Evolutionary conservation across 352 stramenopile genomes (phyloP).

Genomic region (Pythium monospermum): DNA sequence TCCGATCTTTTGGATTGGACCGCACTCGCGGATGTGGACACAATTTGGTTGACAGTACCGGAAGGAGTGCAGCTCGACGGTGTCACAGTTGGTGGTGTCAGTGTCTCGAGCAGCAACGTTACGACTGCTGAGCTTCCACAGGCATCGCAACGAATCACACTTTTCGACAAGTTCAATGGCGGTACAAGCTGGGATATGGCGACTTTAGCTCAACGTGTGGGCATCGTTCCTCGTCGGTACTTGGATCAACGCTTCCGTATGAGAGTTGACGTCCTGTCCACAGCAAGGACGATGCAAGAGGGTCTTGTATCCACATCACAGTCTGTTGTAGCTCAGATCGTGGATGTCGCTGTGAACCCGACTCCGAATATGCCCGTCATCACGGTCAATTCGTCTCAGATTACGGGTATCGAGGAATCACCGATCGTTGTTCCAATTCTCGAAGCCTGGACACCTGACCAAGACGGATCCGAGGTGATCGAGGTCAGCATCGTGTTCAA

Average conservation of each 20-base stretch:
- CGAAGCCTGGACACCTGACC: slow-evolving; percentile 34
- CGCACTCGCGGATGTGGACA: neutral
- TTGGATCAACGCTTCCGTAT: slow-evolving; percentile 4
- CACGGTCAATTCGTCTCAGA: slow-evolving; percentile 19
- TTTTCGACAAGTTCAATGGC: too few relatives aligned
- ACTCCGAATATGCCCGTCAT: slow-evolving; percentile 29
- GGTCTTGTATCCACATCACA: neutral
- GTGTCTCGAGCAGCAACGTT: neutral
- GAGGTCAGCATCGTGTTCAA: slow-evolving; percentile 21
- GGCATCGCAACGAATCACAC: too few relatives aligned
- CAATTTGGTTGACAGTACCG: neutral
- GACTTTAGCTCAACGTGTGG: neutral
- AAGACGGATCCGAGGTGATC: slow-evolving; percentile 45
- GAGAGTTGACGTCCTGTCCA: neutral
- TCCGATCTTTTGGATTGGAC: slow-evolving; percentile 5
- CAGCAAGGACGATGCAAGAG: neutral
- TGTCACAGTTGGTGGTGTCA: neutral
- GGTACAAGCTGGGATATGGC: too few relatives aligned
- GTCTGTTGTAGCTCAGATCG: neutral
- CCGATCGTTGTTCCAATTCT: slow-evolving; percentile 24
- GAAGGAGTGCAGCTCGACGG: neutral
- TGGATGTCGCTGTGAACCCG: slow-evolving; percentile 1
- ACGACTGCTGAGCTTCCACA: too few relatives aligned
- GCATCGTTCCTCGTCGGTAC: neutral
- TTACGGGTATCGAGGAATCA: slow-evolving; percentile 31